Conservation (phyloP, 441 rosid species). For the Breynia disticha region DNA sequence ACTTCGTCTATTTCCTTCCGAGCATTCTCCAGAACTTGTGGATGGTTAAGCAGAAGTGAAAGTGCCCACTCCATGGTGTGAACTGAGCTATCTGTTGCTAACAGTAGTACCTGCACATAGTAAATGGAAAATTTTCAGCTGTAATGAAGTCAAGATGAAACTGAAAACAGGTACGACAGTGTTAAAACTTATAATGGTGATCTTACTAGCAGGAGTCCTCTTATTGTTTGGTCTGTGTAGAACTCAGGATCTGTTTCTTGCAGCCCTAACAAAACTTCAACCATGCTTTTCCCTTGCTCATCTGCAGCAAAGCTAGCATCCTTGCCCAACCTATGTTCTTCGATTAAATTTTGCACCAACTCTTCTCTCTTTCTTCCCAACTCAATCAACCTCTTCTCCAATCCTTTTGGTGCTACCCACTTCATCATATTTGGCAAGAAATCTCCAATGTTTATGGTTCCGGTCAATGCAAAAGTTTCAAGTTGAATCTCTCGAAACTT, state of each 20-base stretch:
- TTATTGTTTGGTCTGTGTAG: slow-evolving; percentile 10
- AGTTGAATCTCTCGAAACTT: slow-evolving; percentile 9
- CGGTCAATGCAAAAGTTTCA: slow-evolving; percentile 12
- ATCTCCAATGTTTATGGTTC: slow-evolving; percentile 12
- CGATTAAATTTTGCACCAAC: slow-evolving; percentile 4
- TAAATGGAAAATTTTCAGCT: neutral
- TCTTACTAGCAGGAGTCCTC: slow-evolving; percentile 2
- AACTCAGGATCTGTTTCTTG: slow-evolving; percentile 8
- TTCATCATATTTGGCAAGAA: slow-evolving; percentile 13
- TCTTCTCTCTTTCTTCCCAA: neutral
- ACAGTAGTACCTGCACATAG: slow-evolving; percentile 10
- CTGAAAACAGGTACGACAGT: too few species aligned
- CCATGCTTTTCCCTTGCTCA: neutral
- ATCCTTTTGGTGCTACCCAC: slow-evolving; percentile 7
- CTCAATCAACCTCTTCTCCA: neutral
- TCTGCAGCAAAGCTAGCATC: neutral
- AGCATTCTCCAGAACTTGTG: slow-evolving; percentile 19
- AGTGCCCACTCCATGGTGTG: slow-evolving; percentile 22
- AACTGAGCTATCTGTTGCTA: slow-evolving; percentile 18
- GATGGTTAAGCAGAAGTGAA: slow-evolving; percentile 23
- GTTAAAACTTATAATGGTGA: neutral
- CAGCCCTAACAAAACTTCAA: slow-evolving; percentile 4
- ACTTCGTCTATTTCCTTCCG: slow-evolving; percentile 15
- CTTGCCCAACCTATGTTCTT: neutral
- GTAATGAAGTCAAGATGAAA: too few species aligned